These are phyloP conservation scores for Monilinia polystroma DNA, from an alignment of 2,329 filamentous ascomycete genomes.

Conservation along the genomic window DNA sequence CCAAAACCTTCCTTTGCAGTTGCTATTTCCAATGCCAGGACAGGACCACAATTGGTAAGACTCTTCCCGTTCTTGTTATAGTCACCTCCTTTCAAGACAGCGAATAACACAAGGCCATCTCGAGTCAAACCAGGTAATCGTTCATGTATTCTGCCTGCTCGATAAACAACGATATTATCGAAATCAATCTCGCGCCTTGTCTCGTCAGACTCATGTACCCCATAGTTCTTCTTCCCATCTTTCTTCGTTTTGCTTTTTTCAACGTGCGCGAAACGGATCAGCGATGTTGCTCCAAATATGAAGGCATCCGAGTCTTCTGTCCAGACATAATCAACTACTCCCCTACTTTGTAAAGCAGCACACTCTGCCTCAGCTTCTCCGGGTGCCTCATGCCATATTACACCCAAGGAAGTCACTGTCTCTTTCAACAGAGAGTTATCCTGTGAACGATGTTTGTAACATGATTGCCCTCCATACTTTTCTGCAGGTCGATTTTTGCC, in stretches of 20 bases:
- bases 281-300: slow-evolving; percentile 85
- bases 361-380: slow-evolving; percentile 96
- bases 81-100: slow-evolving; percentile 89
- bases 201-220: slow-evolving; percentile 56
- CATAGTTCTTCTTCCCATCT: neutral
- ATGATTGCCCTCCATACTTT: neutral
- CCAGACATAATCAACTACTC: slow-evolving; percentile 84
- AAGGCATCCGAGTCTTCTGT: slow-evolving; percentile 94
- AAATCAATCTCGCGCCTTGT: slow-evolving; percentile 76
- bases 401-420: slow-evolving; percentile 77
- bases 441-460: slow-evolving; percentile 22
- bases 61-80: slow-evolving; percentile 72
- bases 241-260: neutral
- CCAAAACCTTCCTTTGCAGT: slow-evolving; percentile 78
- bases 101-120: slow-evolving; percentile 87
- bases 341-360: slow-evolving; percentile 73
- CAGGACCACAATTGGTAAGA: slow-evolving; percentile 79
- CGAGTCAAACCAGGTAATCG: slow-evolving; percentile 59
- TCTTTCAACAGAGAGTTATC: slow-evolving; percentile 13
- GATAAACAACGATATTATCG: slow-evolving; percentile 59
- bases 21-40: slow-evolving; percentile 75
- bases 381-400: slow-evolving; percentile 78
- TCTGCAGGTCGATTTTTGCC: slow-evolving; percentile 73
- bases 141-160: slow-evolving; percentile 54
- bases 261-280: slow-evolving; percentile 73